Percentiles rank a stretch among this genome's conserved stretches.
phyloP scores from a whole-genome alignment of 441 rosid genomes.

The Euphorbia schlechtendalii region DNA sequence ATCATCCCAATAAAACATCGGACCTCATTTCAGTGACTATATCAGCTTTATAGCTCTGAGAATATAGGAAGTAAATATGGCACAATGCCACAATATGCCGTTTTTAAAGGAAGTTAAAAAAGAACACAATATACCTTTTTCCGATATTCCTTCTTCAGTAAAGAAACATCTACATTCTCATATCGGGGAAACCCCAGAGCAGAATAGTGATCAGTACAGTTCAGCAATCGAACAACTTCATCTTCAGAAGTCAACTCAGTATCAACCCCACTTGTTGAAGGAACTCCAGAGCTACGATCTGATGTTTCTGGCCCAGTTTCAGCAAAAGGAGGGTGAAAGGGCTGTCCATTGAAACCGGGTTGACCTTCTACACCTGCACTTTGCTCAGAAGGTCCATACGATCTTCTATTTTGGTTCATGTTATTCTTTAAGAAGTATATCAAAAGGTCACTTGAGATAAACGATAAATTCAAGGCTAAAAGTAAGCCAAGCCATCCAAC shows the following conservation, averaged over 20 bases:
- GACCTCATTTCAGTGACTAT: slow-evolving; percentile 8
- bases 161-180: slow-evolving; percentile 59
- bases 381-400: slow-evolving; percentile 39
- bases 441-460: slow-evolving; percentile 82
- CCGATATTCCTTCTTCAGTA: slow-evolving; percentile 81
- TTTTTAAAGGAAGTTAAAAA: slow-evolving; percentile 12
- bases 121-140: slow-evolving; percentile 57
- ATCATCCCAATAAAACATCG: not conserved
- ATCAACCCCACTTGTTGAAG: slow-evolving; percentile 85
- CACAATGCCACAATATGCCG: too few species aligned
- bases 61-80: too few species aligned
- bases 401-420: slow-evolving; percentile 41
- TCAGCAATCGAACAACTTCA: slow-evolving; percentile 78
- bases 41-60: too few species aligned
- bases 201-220: slow-evolving; percentile 75
- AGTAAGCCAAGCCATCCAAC: slow-evolving; percentile 83
- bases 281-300: slow-evolving; percentile 65
- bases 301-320: slow-evolving; percentile 65
- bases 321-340: too few species aligned
- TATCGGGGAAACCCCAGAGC: slow-evolving; percentile 66
- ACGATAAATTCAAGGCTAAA: slow-evolving; percentile 77
- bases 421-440: slow-evolving; percentile 66
- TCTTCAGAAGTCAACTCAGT: slow-evolving; percentile 85
- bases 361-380: slow-evolving; percentile 43
- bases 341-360: slow-evolving; percentile 31